Conservation (phyloP, 352 stramenopile species). For the Aphanomyces astaci region DNA sequence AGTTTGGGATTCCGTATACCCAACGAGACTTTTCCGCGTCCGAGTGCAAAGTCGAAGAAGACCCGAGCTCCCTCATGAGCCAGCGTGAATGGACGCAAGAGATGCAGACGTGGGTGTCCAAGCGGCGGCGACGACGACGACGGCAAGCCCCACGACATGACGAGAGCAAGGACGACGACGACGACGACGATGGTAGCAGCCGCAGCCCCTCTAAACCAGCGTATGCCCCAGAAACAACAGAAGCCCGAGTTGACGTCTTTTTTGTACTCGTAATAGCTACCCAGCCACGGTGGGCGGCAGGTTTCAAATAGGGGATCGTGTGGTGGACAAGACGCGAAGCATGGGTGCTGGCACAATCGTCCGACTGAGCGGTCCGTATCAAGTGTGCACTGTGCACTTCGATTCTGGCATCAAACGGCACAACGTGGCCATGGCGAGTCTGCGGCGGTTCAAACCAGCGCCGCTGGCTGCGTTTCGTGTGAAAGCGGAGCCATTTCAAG, state of each 20-base stretch:
- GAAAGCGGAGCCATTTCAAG: constrained; percentile 6
- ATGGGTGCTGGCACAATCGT: constrained; percentile 46
- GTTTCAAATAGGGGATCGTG: constrained; percentile 41
- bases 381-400: constrained; percentile 61
- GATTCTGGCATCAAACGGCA: constrained; percentile 44
- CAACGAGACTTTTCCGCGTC: constrained; percentile 48
- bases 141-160: neutral
- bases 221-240: too few relatives aligned
- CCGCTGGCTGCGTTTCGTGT: neutral
- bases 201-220: constrained; percentile 21
- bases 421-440: constrained; percentile 50
- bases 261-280: neutral
- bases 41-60: constrained; percentile 22
- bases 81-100: constrained; percentile 22
- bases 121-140: neutral
- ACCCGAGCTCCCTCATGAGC: neutral
- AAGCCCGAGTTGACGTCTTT: too few relatives aligned
- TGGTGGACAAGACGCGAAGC: constrained; percentile 28
- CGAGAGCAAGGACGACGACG: constrained; percentile 8
- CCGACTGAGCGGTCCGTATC: constrained; percentile 54
- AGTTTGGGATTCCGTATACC: constrained; percentile 32
- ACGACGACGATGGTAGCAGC: neutral
- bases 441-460: constrained; percentile 21
- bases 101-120: constrained; percentile 15
- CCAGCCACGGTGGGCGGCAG: neutral